Evolutionary conservation across 345 rosid genomes (phyloP), one percentile per base, ranked within the genome.

Genomic region (Cardamine occulta): DNA sequence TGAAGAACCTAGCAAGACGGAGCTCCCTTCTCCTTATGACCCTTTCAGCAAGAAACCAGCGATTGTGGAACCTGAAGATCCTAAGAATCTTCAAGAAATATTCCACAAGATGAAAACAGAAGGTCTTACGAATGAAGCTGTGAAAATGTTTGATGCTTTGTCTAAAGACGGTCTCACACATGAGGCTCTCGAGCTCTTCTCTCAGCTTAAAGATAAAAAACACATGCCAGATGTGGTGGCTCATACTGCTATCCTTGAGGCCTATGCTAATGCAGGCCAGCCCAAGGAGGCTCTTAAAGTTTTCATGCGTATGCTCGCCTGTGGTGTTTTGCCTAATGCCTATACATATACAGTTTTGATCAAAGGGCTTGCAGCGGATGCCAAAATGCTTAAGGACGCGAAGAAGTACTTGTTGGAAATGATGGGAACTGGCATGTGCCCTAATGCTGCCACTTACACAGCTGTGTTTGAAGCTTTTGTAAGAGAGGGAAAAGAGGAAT

Each of bases 141-240:
- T 85, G 74, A 89, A 88, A 86, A 89, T 89, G 96, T 89, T 91
- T 85, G 97, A 91, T 76, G 88, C 77, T 2, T 82, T 91, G 86
- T 89, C 97, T 12, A 87, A 85, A 75, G 89, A 89, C 74, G 97
- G 93, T 0, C 83, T 82, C 23, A 86, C 88, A 11, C 93, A 88
- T 66, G 92, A 92, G 70, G 93, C 97, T 1, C 79, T 89, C 23
- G 81, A 89, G 72, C 90, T 92, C 58, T 89, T 89, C 79, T 21
- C 86, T 5, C 87, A 86, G 61, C 86, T 92, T 70, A 92, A 86
- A 68, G 86, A 92, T 60, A 81, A 84, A 29, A 85, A 86, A 2
- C 85, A 85, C 15, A 83, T 89, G 88, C 93, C 93, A 1, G 96
- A 88, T 13, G 96, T 89, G 8, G 88, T 88, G 19, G 87, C 88